Base-by-base conservation (phyloP, 163 green algal genomes). In the Trebouxia gelatinosa region DNA sequence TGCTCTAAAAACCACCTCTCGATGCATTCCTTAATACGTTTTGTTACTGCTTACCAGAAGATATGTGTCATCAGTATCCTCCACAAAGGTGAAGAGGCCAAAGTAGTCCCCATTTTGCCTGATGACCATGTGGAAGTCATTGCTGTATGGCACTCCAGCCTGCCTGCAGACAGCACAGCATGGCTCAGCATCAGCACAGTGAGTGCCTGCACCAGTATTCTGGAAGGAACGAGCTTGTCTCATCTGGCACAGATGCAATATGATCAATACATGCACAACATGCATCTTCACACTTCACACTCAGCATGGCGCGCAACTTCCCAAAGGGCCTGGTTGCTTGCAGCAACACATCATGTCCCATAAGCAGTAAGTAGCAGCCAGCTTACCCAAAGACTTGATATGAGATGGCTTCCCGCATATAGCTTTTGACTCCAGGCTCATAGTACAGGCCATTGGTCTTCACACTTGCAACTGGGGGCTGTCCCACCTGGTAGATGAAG, bases 391-490 rank as follows among this genome's bases (percentile, higher is more conserved):
- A 74, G 2, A 91, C 84, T 79, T 91, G 50, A 65, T 91, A 90
- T 0, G 87, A 87, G 6, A 98, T 70, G 2, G 83, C 67, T 71
- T 97, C 92, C 6, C 94, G 90, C 90, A 97, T 94, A 86, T 96
- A 97, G 43, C 84, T 92, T 70, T 92, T 89, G 77, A 95, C 87
- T 2, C 93, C 93, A 21, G 93, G 87, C 81, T 97, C 93, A 11
- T 64, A 67, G 40, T 71, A 80, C 66, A 81, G n/a, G 48, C 74
- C 80, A 50, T 95, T 90, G 48, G 92, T 80, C 40, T 87, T 87
- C 37, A 93, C 77, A 16, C 31, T 38, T 48, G 84, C 88, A 0
- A 85, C 50, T 79, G 92, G 92, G 6, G 23, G 57, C 38, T 78
- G 51, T 29, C 58, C 59, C 35, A 34, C 5, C 9, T 77, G 48